Base-by-base conservation (phyloP, 2,329 filamentous ascomycete species). In the Trichophyton benhamiae region DNA sequence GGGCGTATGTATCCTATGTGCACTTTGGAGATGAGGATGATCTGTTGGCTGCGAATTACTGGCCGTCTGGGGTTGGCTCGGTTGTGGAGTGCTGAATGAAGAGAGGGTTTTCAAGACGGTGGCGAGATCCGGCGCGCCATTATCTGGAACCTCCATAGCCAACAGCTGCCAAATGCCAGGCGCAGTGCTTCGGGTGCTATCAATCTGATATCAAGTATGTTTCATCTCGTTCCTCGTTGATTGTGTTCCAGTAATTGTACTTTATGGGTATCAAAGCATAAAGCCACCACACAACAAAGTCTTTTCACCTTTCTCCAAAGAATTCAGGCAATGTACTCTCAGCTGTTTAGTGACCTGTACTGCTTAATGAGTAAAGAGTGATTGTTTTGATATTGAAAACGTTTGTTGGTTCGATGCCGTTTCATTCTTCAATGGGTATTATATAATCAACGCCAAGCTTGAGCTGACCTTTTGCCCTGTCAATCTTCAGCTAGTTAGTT, bases 91-190 rank as follows among this genome's bases (percentile, higher is more conserved):
- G 17, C 71, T 66, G 61, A 76, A 71, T 38, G 71, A 68, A 52
- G 74, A 74, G 11, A 78, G 71, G 0, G 75, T 76, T 61, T 68
- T 66, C n/a, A 78, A 71, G 53, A 78, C 71, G 6, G 74, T 72
- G 33, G 71, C 71, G 44, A 78, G 67, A 58, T 77, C 72, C 6
- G 74, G 68, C 41, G 70, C 60, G 44, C 71, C 67, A 48, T 71
- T 60, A 57, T 8, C 33, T 17, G 25, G 25, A 25, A 20, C 3
- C 15, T 55, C 49, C 49, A 55, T 55, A 17, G 5, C 7, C 13
- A 55, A 4, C 27, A 55, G 5, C 49, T 36, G 20, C n/a, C 25
- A 55, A 55, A 15, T 6, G 9, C 25, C 27, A 17, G 13, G 9
- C 17, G 33, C 11, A n/a, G 17, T 36, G 27, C 1, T 36, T 55